These are phyloP conservation scores for Myrica gale DNA, from an alignment of 306 rosid species.

Conservation along the genomic window DNA sequence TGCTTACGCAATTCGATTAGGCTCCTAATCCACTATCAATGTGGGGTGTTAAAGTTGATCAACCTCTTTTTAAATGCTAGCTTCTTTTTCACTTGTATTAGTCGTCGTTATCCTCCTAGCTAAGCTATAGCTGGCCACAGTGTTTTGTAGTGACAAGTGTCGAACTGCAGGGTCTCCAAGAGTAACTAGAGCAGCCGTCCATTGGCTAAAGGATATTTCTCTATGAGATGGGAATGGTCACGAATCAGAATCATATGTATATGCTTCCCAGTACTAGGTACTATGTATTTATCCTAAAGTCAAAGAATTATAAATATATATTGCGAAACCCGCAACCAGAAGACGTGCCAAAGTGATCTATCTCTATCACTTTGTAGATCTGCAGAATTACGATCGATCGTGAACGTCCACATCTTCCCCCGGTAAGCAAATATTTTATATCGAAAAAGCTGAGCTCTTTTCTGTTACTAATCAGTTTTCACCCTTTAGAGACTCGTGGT, in stretches of 20 bases:
- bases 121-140: no score
- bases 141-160: neutral
- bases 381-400: slow-evolving; percentile 10
- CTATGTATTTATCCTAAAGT: no score
- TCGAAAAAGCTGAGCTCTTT: neutral
- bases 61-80: neutral
- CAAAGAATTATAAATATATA: neutral
- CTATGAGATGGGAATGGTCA: neutral
- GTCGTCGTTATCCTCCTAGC: no score
- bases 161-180: neutral
- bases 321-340: slow-evolving; percentile 27
- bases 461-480: slow-evolving; percentile 5
- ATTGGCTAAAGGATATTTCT: neutral
- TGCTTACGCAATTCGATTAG: slow-evolving; percentile 24
- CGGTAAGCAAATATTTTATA: neutral
- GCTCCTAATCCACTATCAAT: slow-evolving; percentile 38
- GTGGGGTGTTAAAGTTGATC: slow-evolving; percentile 27
- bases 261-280: slow-evolving; percentile 8
- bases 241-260: neutral
- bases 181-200: neutral
- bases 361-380: slow-evolving; percentile 15
- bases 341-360: slow-evolving; percentile 18
- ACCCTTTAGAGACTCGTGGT: slow-evolving; percentile 16
- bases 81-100: no score
- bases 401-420: slow-evolving; percentile 31